phyloP scores from a whole-genome alignment of 148 eudicot genomes.

The Persicaria maculosa region DNA sequence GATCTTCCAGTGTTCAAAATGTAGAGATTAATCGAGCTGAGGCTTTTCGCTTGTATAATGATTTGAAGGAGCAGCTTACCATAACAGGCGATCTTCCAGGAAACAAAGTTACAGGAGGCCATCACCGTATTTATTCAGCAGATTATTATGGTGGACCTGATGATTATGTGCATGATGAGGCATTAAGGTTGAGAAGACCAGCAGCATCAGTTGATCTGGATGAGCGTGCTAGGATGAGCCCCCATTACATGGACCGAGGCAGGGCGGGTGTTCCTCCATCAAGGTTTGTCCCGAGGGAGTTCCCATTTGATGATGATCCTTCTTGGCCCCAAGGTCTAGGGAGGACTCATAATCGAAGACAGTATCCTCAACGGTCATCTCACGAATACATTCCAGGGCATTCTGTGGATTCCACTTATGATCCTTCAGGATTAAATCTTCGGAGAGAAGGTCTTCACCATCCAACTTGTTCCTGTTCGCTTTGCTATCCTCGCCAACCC shows the following conservation, averaged over 20 bases:
- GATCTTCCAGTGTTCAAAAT: conserved; percentile 32
- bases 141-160: conserved; percentile 24
- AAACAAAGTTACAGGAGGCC: conserved; percentile 21
- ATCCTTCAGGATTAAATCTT: conserved; percentile 16
- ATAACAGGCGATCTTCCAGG: conserved; percentile 31
- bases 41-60: conserved; percentile 52
- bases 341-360: conserved; percentile 21
- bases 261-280: conserved; percentile 22
- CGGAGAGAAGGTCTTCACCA: conserved; percentile 7
- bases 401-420: conserved; percentile 29
- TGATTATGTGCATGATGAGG: conserved; percentile 30
- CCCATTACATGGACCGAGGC: conserved; percentile 20
- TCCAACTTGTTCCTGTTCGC: not conserved
- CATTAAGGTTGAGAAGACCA: conserved; percentile 21
- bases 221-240: conserved; percentile 15
- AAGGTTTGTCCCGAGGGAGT: conserved; percentile 19
- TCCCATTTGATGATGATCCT: conserved; percentile 23
- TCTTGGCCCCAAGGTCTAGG: conserved; percentile 25
- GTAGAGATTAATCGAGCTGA: conserved; percentile 48
- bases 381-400: conserved; percentile 30
- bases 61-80: conserved; percentile 50
- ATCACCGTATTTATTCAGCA: conserved; percentile 19
- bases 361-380: conserved; percentile 20
- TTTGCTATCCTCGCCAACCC: conserved; percentile 23
- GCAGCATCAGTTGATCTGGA: conserved; percentile 26